Evolutionary conservation across 1,284 basidiomycete genomes (phyloP).

Genomic region (Limonomyces culmigenus): DNA sequence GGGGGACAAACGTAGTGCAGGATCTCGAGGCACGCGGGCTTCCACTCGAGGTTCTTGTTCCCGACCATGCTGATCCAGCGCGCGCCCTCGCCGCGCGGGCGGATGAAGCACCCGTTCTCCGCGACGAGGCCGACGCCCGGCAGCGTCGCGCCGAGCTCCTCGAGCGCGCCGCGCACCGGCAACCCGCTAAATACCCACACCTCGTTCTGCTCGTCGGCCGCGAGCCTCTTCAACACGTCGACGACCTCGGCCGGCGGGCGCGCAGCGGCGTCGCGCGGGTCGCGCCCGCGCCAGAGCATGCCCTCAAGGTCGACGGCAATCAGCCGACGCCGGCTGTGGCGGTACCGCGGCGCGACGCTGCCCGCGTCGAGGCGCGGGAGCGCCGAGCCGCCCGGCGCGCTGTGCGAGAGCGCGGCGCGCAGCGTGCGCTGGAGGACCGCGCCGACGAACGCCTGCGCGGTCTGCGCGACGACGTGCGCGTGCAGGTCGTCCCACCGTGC

Average conservation of each 20-base stretch:
- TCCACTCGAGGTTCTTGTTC: conserved; percentile 69
- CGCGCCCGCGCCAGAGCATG: conserved; percentile 43
- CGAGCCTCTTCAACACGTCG: conserved; percentile 38
- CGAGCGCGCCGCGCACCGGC: conserved; percentile 42
- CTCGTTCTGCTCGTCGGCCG: conserved; percentile 51
- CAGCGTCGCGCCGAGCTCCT: conserved; percentile 38
- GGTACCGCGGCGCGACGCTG: conserved; percentile 39
- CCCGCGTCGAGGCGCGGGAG: conserved; percentile 34
- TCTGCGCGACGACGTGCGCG: conserved; percentile 76
- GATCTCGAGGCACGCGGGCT: conserved; percentile 63
- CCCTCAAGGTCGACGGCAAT: conserved; percentile 71
- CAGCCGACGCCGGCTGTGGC: conserved; percentile 44
- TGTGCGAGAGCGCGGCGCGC: conserved; percentile 52
- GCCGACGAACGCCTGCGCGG: conserved; percentile 71
- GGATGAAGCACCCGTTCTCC: conserved; percentile 80
- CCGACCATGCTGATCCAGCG: conserved; percentile 68
- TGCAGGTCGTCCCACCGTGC: conserved; percentile 78
- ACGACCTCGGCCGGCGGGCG: conserved; percentile 38
- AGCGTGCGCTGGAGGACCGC: conserved; percentile 62
- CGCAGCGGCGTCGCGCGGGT: conserved; percentile 26
- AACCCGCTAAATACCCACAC: conserved; percentile 76
- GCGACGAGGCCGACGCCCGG: conserved; percentile 71
- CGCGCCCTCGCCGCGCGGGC: conserved; percentile 25
- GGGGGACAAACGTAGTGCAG: conserved; percentile 48
- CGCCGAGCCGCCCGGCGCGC: conserved; percentile 12